Evolutionary conservation across 306 rosid species (phyloP), one percentile per base, ranked within the genome.

Genomic region (Benincasa hispida): DNA sequence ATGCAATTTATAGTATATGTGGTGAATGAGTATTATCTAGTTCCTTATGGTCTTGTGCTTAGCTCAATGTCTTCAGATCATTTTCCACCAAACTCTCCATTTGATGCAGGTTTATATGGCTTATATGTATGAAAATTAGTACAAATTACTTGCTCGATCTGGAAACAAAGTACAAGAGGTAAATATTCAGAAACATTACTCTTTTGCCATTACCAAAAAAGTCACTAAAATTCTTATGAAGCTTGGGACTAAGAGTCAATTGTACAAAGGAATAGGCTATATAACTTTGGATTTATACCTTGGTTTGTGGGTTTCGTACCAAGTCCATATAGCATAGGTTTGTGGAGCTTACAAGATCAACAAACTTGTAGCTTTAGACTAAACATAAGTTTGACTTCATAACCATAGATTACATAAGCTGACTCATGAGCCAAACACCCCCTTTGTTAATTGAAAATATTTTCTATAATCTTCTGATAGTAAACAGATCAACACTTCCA

Each of bases 161-260:
- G 99, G 80, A 81, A 90, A 94, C 84, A 90, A 80, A 89, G 89
- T 90, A 79, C 99, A 92, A 75, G 99, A 92, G 99, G 99, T 94
- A 87, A 42, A 69, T 45, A 45, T 69, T 69, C 57, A 45, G 57
- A 69, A 69, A 14, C 56, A 0, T 45, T 69, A 45, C 37, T 45
- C 13, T 69, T 48, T 28, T 45, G 14, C 57, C 35, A 47, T 24
- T 70, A 58, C 34, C 48, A 35, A 18, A 62, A n/a, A 68, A 13
- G 32, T 70, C 24, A 3, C 42, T 27, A 48, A 25, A 27, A 48
- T 25, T 42, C 58, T 70, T 47, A 14, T 42, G 37, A 69, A 13
- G 32, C 10, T 62, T 62, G 24, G 42, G 69, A 18, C 15, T 32
- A 24, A 9, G 18, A 63, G 70, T 63, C 70, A 34, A 34, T 63